phyloP scores from a whole-genome alignment of 2,329 filamentous ascomycete genomes.

The Aulographum hederae region DNA sequence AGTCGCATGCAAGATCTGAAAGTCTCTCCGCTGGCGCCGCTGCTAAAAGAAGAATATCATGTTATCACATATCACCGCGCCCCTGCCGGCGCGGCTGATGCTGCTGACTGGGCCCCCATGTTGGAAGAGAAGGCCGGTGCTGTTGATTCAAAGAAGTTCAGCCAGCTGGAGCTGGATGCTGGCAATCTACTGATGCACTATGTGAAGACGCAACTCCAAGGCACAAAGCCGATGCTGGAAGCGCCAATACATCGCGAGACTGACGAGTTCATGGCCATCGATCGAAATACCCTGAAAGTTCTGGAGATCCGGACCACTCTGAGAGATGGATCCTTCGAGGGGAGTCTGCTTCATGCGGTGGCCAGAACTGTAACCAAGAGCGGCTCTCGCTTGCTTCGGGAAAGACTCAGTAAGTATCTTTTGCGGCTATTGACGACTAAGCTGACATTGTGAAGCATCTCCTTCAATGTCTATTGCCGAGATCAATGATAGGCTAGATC shows the following conservation, averaged over 20 bases:
- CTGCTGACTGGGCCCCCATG: constrained; percentile 52
- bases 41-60: constrained; percentile 59
- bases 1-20: constrained; percentile 32
- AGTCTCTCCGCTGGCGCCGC: constrained; percentile 39
- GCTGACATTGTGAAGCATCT: constrained; percentile 29
- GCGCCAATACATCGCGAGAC: constrained; percentile 58
- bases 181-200: constrained; percentile 73
- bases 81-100: constrained; percentile 10
- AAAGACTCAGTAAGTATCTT: constrained; percentile 49
- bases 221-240: constrained; percentile 63
- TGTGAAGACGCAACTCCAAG: constrained; percentile 57
- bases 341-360: constrained; percentile 79
- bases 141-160: constrained; percentile 38
- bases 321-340: constrained; percentile 58
- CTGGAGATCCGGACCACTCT: constrained; percentile 80
- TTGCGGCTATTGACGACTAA: background rate
- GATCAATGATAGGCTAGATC: constrained; percentile 63
- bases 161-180: constrained; percentile 50
- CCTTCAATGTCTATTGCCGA: constrained; percentile 72
- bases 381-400: constrained; percentile 64
- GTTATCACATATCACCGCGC: constrained; percentile 48
- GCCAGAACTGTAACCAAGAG: constrained; percentile 82
- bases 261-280: constrained; percentile 71
- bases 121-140: constrained; percentile 53
- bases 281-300: constrained; percentile 77